Conservation (phyloP, 2,329 filamentous ascomycete genomes). For the Paradendryphiella salina region DNA sequence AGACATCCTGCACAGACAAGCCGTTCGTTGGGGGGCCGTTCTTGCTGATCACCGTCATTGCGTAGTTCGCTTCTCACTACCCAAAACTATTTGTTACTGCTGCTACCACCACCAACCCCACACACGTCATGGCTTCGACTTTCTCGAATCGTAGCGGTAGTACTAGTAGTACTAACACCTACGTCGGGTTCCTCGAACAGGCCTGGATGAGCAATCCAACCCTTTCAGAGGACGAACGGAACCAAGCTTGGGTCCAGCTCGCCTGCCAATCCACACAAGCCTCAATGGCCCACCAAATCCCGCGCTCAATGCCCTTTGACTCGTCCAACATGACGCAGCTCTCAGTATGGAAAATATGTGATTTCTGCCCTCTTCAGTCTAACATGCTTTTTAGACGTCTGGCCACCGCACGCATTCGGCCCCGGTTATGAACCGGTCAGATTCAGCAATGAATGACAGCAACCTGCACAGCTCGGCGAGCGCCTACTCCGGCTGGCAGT, state of each 20-base stretch:
- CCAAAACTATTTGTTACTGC: neutral
- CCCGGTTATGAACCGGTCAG: conserved; percentile 39
- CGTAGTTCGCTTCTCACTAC: neutral
- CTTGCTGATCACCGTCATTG: conserved; percentile 31
- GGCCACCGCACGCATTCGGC: conserved; percentile 41
- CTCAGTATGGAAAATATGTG: conserved; percentile 43
- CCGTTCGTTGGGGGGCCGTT: conserved; percentile 6
- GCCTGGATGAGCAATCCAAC: conserved; percentile 40
- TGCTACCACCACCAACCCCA: conserved; percentile 2
- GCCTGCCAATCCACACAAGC: conserved; percentile 24
- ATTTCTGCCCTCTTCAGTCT: conserved; percentile 32
- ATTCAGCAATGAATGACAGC: conserved; percentile 29
- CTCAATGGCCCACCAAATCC: conserved; percentile 35
- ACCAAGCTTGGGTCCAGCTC: conserved; percentile 42
- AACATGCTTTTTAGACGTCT: conserved; percentile 32
- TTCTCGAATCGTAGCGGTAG: conserved; percentile 23
- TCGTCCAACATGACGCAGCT: conserved; percentile 29
- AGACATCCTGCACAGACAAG: conserved; percentile 19
- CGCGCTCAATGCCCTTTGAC: conserved; percentile 41
- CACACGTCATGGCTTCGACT: conserved; percentile 34
- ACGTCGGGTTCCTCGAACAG: conserved; percentile 40
- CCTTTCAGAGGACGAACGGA: conserved; percentile 43
- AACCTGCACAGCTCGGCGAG: conserved; percentile 30
- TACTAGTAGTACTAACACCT: conserved; percentile 20
- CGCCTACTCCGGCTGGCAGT: conserved; percentile 30